These are phyloP conservation scores for Drechmeria coniospora DNA, from an alignment of 2,329 filamentous ascomycete genomes.

Conservation along the genomic window DNA sequence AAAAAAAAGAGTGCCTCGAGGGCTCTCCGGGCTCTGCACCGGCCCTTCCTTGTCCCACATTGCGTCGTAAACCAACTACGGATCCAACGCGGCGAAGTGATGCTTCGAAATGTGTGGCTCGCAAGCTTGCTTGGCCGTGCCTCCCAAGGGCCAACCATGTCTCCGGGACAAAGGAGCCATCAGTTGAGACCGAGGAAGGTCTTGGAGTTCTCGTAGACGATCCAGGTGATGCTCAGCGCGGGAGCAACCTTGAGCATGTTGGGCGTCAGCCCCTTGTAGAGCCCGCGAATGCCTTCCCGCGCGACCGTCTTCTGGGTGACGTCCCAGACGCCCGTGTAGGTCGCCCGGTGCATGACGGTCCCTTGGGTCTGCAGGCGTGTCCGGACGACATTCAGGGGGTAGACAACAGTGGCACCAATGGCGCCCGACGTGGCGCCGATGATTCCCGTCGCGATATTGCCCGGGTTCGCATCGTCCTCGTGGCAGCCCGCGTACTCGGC, in stretches of 20 bases:
- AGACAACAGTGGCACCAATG: slow-evolving; percentile 84
- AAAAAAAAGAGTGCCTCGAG: too few relatives aligned
- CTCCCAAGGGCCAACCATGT: neutral
- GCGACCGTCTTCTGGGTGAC: slow-evolving; percentile 71
- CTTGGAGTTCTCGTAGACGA: slow-evolving; percentile 87
- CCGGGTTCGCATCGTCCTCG: slow-evolving; percentile 69
- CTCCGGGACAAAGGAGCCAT: neutral
- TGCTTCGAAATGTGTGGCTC: too few relatives aligned
- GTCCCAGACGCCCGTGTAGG: slow-evolving; percentile 82
- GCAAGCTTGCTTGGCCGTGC: too few relatives aligned
- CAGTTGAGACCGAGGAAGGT: slow-evolving; percentile 42
- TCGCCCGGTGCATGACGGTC: slow-evolving; percentile 76
- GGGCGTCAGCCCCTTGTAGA: slow-evolving; percentile 91
- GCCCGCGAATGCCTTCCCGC: slow-evolving; percentile 67
- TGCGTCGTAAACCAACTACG: too few relatives aligned
- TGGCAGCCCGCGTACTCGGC: slow-evolving; percentile 54
- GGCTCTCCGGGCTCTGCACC: too few relatives aligned
- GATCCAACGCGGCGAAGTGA: too few relatives aligned
- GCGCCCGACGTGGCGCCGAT: slow-evolving; percentile 88
- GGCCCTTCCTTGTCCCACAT: too few relatives aligned
- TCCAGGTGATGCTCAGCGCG: slow-evolving; percentile 86
- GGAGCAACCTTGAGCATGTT: slow-evolving; percentile 94
- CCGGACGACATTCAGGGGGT: slow-evolving; percentile 84
- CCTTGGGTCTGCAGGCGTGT: slow-evolving; percentile 90
- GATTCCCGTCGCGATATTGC: slow-evolving; percentile 69